Evolutionary conservation across 108 stramenopile genomes (phyloP).

Genomic region (Mayamaea pseudoterrestris): DNA sequence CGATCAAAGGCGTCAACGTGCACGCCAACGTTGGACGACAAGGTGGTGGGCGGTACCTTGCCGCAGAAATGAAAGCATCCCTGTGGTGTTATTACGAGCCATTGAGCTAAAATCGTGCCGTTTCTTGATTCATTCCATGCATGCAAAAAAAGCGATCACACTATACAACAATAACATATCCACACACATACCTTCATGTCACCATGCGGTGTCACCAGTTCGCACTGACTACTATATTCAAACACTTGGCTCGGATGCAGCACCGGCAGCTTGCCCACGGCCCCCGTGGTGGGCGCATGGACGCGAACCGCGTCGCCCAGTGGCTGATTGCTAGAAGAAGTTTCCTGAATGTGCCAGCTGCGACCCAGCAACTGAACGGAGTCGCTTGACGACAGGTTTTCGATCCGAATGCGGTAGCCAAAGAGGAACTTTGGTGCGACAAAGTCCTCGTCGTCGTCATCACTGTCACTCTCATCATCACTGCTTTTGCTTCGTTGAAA

Average conservation of each 20-base stretch:
- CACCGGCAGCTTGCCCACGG: slow-evolving; percentile 51
- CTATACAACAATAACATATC: no score
- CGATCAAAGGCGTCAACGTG: slow-evolving; percentile 1
- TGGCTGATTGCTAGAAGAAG: neutral
- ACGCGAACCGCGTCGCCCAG: slow-evolving; percentile 3
- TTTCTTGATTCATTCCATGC: neutral
- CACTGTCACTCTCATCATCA: no score
- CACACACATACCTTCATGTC: slow-evolving; percentile 30
- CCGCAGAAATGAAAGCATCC: slow-evolving; percentile 4
- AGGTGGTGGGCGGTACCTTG: slow-evolving; percentile 1
- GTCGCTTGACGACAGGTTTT: slow-evolving; percentile 12
- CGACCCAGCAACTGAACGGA: slow-evolving; percentile 39
- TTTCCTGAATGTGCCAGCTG: slow-evolving; percentile 34
- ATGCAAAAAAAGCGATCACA: no score
- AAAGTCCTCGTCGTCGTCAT: neutral
- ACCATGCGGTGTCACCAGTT: slow-evolving; percentile 19
- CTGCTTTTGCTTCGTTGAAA: no score
- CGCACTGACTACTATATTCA: slow-evolving; percentile 47
- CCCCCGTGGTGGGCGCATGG: slow-evolving; percentile 36
- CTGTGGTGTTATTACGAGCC: neutral
- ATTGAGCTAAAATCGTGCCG: neutral
- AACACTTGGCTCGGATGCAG: slow-evolving; percentile 31
- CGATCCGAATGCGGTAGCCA: slow-evolving; percentile 39
- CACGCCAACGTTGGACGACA: slow-evolving; percentile 1
- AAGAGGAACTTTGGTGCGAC: slow-evolving; percentile 26